phyloP scores from a whole-genome alignment of 2,329 filamentous ascomycete species.

The Chaetomium globosum region DNA sequence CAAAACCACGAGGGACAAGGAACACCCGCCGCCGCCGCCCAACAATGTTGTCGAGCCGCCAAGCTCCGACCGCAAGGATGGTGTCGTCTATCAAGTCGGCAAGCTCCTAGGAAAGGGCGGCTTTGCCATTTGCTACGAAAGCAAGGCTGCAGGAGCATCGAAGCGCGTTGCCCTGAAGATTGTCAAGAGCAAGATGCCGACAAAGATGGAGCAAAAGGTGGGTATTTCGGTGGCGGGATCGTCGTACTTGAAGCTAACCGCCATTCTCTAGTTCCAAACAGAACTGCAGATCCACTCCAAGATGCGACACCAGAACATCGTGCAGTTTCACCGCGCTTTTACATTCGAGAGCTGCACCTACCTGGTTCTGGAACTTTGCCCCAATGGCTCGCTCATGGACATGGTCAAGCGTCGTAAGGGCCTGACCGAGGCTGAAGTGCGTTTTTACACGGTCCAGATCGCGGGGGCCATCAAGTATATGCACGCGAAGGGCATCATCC shows the following conservation, averaged over 20 bases:
- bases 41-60: constrained; percentile 62
- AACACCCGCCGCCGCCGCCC: constrained; percentile 67
- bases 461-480: constrained; percentile 98
- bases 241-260: constrained; percentile 25
- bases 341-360: constrained; percentile 88
- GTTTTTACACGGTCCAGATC: constrained; percentile 91
- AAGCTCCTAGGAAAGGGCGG: constrained; percentile 77
- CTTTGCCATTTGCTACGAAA: constrained; percentile 80
- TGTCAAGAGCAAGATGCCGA: constrained; percentile 78
- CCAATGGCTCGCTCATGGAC: constrained; percentile 95
- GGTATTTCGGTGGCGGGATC: background rate
- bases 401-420: constrained; percentile 93
- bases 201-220: constrained; percentile 84
- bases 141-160: constrained; percentile 65
- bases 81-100: constrained; percentile 73
- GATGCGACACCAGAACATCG: constrained; percentile 93
- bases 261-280: constrained; percentile 61
- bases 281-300: constrained; percentile 99
- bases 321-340: constrained; percentile 93
- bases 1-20: constrained; percentile 64
- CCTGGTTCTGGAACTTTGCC: constrained; percentile 89
- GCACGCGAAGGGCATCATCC: constrained; percentile 92
- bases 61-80: constrained; percentile 68
- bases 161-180: constrained; percentile 78
- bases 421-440: constrained; percentile 89